Evolutionary conservation across 2,329 filamentous ascomycete genomes (phyloP).

Genomic region (Parastagonospora nodorum): DNA sequence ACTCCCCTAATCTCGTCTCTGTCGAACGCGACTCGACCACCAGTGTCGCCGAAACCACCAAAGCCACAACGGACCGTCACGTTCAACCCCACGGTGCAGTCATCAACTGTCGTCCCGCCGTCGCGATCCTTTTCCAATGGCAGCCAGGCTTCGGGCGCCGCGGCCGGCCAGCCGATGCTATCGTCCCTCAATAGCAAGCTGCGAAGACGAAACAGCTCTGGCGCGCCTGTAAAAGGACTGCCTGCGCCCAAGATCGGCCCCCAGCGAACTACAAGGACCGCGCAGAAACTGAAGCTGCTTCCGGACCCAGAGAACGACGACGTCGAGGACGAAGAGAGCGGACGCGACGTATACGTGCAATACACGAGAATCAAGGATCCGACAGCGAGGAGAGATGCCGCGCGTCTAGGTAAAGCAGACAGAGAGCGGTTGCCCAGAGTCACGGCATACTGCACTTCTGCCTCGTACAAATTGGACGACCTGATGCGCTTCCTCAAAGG

Average conservation of each 20-base stretch:
- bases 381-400: constrained; percentile 88
- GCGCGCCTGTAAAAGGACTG: constrained; percentile 59
- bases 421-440: constrained; percentile 84
- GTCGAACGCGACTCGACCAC: constrained; percentile 26
- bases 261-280: constrained; percentile 91
- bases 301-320: constrained; percentile 87
- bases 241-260: constrained; percentile 79
- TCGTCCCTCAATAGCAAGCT: constrained; percentile 86
- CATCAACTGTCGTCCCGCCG: constrained; percentile 47
- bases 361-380: constrained; percentile 98
- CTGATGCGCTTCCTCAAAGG: constrained; percentile 92
- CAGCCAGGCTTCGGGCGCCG: constrained; percentile 39
- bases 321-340: constrained; percentile 81
- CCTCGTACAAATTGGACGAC: constrained; percentile 86
- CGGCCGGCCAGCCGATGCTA: constrained; percentile 56
- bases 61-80: constrained; percentile 69
- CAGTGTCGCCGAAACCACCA: constrained; percentile 35
- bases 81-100: constrained; percentile 69
- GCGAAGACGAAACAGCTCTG: constrained; percentile 82
- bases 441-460: constrained; percentile 95
- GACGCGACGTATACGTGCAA: constrained; percentile 94
- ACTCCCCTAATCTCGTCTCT: constrained; percentile 46
- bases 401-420: constrained; percentile 90
- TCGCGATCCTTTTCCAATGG: constrained; percentile 38
- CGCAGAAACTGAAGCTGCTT: constrained; percentile 95